Percentiles rank a stretch among this genome's conserved stretches.
Evolutionary conservation across 2,329 filamentous ascomycete genomes (phyloP).

Genomic region (Raffaelea arxii): DNA sequence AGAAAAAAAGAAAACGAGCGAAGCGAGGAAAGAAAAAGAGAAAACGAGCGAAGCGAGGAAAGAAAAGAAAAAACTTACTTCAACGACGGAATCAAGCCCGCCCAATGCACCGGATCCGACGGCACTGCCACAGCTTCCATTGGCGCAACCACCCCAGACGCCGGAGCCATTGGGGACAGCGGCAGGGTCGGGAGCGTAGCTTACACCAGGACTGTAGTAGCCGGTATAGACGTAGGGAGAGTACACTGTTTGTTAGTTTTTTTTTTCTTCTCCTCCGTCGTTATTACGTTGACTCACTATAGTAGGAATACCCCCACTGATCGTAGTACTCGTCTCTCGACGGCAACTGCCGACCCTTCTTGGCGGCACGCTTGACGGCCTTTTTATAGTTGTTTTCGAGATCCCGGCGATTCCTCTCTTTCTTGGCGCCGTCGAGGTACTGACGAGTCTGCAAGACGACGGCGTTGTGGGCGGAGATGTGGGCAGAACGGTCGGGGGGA

Average conservation of each 20-base stretch:
- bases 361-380: conserved; percentile 37
- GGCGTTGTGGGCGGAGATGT: conserved; percentile 66
- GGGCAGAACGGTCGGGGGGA: conserved; percentile 48
- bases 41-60: too few relatives aligned
- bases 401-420: conserved; percentile 19
- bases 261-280: too few relatives aligned
- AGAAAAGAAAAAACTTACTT: conserved; percentile 15
- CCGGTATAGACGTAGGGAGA: conserved; percentile 33
- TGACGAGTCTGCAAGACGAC: conserved; percentile 26
- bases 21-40: too few relatives aligned
- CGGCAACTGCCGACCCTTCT: conserved; percentile 38
- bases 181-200: conserved; percentile 34
- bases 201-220: conserved; percentile 33
- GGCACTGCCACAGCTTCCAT: conserved; percentile 38
- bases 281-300: conserved; percentile 20
- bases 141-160: conserved; percentile 29
- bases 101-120: conserved; percentile 34
- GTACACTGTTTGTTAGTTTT: conserved; percentile 29
- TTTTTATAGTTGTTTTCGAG: conserved; percentile 48
- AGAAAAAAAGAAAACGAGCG: too few relatives aligned
- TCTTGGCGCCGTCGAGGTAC: conserved; percentile 21
- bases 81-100: conserved; percentile 27
- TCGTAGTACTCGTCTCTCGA: conserved; percentile 36
- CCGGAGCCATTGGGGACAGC: conserved; percentile 22
- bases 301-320: conserved; percentile 45